A percentile compares a stretch with the other conserved stretches of the same genome.
Evolutionary conservation across 2,329 filamentous ascomycete genomes (phyloP).

Genomic region (Trichoderma brevicompactum): DNA sequence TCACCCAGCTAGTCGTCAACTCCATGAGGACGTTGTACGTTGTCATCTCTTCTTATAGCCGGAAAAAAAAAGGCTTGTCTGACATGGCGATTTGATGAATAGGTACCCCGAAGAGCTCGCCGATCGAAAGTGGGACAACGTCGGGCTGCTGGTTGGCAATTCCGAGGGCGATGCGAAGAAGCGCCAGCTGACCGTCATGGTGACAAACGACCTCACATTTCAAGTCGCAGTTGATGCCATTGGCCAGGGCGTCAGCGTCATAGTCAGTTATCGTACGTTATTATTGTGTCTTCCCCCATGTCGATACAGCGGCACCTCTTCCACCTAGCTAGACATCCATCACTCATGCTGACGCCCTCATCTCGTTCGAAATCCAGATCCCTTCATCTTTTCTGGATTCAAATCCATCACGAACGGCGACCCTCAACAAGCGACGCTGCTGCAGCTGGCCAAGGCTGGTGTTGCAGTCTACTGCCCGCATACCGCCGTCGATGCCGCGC

Average conservation of each 20-base stretch:
- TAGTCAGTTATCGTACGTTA: constrained; percentile 81
- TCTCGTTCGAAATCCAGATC: constrained; percentile 62
- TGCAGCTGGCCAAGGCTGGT: constrained; percentile 80
- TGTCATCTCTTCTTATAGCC: not conserved
- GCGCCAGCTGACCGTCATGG: constrained; percentile 49
- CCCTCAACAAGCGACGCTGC: constrained; percentile 82
- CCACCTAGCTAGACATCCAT: not conserved
- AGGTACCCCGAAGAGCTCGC: constrained; percentile 90
- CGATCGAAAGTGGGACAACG: constrained; percentile 93
- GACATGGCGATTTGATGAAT: not conserved
- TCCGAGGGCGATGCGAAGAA: constrained; percentile 41
- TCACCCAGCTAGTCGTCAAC: constrained; percentile 67
- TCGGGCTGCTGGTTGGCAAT: constrained; percentile 72
- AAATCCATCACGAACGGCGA: constrained; percentile 86
- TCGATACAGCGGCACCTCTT: not conserved
- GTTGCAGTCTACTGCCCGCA: constrained; percentile 97
- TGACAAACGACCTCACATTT: constrained; percentile 87
- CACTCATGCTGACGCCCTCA: not conserved
- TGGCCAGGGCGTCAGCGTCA: constrained; percentile 70
- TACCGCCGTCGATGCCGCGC: constrained; percentile 88
- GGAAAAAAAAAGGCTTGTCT: not conserved
- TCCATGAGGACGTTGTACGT: constrained; percentile 80
- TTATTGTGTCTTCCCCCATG: not conserved
- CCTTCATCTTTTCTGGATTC: constrained; percentile 92
- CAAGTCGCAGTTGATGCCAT: constrained; percentile 92